A percentile compares a stretch with the other conserved stretches of the same genome.
These are phyloP conservation scores for Parascedosporium putredinis DNA, from an alignment of 2,329 filamentous ascomycete species.

Conservation along the genomic window DNA sequence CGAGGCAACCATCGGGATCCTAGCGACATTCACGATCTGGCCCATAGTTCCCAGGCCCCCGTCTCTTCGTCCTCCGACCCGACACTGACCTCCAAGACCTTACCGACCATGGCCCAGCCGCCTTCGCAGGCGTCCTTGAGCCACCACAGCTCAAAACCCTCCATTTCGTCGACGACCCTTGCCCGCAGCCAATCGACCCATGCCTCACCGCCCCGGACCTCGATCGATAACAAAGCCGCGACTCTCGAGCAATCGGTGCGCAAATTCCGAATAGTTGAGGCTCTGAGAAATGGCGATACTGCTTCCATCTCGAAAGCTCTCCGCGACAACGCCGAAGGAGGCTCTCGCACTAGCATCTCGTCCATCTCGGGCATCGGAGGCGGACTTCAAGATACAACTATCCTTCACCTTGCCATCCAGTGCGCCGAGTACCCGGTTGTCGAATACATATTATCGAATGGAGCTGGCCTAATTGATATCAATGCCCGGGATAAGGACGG, in stretches of 20 bases:
- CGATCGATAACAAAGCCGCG: conserved; percentile 28
- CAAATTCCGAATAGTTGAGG: conserved; percentile 90
- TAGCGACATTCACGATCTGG: conserved; percentile 39
- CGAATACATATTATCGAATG: conserved; percentile 82
- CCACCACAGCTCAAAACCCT: conserved; percentile 37
- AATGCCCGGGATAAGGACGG: conserved; percentile 69
- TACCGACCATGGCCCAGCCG: conserved; percentile 25
- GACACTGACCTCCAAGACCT: conserved; percentile 19
- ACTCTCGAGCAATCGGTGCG: conserved; percentile 87
- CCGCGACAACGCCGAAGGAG: conserved; percentile 48
- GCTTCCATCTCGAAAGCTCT: conserved; percentile 81
- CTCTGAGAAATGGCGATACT: conserved; percentile 81
- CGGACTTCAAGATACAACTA: conserved; percentile 69
- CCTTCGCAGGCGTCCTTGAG: conserved; percentile 21
- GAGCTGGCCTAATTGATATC: conserved; percentile 59
- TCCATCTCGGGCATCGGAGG: conserved; percentile 33
- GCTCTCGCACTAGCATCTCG: conserved; percentile 46
- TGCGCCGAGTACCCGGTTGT: conserved; percentile 89
- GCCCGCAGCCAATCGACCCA: conserved; percentile 18
- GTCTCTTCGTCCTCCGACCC: conserved; percentile 23
- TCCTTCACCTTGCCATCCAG: conserved; percentile 88
- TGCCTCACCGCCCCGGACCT: conserved; percentile 11
- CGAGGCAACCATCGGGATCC: conserved; percentile 34
- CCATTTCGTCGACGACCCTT: conserved; percentile 28
- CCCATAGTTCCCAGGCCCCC: conserved; percentile 34